phyloP scores from a whole-genome alignment of 805 yeast species.

The Wickerhamomyces ciferrii region DNA sequence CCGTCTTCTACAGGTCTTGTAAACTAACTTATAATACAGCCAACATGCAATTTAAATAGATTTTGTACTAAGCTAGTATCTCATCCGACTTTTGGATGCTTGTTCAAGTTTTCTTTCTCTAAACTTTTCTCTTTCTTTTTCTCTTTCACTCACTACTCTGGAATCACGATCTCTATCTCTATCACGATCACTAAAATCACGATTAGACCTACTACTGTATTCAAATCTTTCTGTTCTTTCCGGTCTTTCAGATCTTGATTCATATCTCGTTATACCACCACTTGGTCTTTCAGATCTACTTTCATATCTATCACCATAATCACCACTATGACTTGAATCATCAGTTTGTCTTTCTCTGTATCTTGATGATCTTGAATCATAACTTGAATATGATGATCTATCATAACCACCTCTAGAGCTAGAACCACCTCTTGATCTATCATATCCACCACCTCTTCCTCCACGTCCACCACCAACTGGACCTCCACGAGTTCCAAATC shows the following conservation, averaged over 20 bases:
- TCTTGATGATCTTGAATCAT: constrained; percentile 4
- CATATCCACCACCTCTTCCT: constrained; percentile 3
- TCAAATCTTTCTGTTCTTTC: constrained; percentile 11
- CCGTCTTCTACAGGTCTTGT: too few relatives aligned
- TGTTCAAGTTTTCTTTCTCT: constrained; percentile 6
- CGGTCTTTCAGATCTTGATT: constrained; percentile 2
- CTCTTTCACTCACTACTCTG: constrained; percentile 11
- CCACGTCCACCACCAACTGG: neutral
- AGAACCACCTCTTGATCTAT: constrained; percentile 10
- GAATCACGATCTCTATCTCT: constrained; percentile 20
- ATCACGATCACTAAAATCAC: constrained; percentile 17
- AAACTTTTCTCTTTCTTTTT: constrained; percentile 14
- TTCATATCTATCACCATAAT: constrained; percentile 4
- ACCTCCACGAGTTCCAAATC: neutral
- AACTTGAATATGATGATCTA: constrained; percentile 1
- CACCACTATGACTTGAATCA: constrained; percentile 8
- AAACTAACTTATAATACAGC: too few relatives aligned
- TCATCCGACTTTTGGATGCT: constrained; percentile 1
- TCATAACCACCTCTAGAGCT: constrained; percentile 4
- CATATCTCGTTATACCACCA: neutral
- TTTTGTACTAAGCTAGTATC: constrained; percentile 1
- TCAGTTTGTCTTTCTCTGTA: constrained; percentile 7
- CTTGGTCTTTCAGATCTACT: neutral
- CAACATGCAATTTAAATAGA: too few relatives aligned
- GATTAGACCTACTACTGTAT: constrained; percentile 17